Conservation (phyloP, 768 basidiomycete species). For the Amyloporia xantha region DNA sequence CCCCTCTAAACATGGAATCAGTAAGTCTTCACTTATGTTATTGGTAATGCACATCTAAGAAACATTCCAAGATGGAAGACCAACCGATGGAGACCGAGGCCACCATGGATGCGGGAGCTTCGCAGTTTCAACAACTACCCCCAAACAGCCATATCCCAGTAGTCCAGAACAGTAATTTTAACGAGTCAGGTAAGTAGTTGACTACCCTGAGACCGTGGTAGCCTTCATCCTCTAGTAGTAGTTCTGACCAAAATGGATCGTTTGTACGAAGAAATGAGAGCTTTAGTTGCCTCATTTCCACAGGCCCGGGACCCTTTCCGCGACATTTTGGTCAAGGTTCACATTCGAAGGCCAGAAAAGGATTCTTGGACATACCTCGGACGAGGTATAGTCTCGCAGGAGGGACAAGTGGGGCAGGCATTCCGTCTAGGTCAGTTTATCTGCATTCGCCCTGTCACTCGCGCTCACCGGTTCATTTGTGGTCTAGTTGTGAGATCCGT, state of each 20-base stretch:
- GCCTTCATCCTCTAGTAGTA: constrained; percentile 11
- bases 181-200: neutral
- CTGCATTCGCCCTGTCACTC: neutral
- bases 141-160: constrained; percentile 2
- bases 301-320: constrained; percentile 26
- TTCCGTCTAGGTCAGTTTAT: constrained; percentile 75
- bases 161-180: neutral
- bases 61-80: constrained; percentile 7
- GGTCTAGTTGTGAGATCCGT: constrained; percentile 55
- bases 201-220: neutral
- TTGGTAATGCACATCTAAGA: neutral
- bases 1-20: too few relatives aligned
- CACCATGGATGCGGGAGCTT: constrained; percentile 12
- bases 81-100: constrained; percentile 20
- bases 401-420: constrained; percentile 54
- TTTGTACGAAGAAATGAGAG: constrained; percentile 18
- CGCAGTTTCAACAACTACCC: constrained; percentile 6
- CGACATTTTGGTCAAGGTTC: constrained; percentile 80
- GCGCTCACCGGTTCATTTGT: constrained; percentile 15
- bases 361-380: constrained; percentile 82
- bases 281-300: constrained; percentile 9
- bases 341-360: constrained; percentile 70
- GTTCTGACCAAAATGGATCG: constrained; percentile 19
- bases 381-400: constrained; percentile 69
- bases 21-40: too few relatives aligned